Evolutionary conservation across 208 protist genomes (phyloP).

Genomic region (Tritrichomonas musculus): DNA sequence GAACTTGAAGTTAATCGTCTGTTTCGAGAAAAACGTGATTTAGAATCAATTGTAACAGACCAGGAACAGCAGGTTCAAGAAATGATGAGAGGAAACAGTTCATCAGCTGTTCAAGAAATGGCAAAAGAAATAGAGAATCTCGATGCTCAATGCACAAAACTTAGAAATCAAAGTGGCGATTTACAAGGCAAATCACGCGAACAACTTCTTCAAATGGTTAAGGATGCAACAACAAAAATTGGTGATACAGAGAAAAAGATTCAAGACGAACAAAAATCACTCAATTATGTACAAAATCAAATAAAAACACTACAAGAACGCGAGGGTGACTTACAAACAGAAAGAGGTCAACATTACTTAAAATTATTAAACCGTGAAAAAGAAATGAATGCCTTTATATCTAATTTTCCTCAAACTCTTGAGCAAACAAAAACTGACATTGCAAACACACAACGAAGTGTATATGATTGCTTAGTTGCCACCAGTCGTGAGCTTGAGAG

Average conservation of each 20-base stretch:
- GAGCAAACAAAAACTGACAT: not conserved
- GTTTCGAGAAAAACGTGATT: not conserved
- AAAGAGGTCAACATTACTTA: not conserved
- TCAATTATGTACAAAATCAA: not conserved
- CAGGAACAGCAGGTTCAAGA: not conserved
- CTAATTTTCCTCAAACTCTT: not conserved
- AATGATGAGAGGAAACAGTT: not conserved
- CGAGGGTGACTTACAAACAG: not conserved
- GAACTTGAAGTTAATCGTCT: not conserved
- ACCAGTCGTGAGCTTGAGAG: not conserved
- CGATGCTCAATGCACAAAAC: not conserved
- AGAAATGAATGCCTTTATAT: not conserved
- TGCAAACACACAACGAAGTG: not conserved
- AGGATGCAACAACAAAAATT: not conserved
- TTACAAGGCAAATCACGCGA: not conserved
- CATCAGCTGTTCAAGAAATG: not conserved
- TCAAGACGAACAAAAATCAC: not conserved
- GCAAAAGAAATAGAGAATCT: not conserved
- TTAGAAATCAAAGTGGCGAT: not conserved
- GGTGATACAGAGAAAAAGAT: not conserved
- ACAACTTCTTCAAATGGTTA: not conserved
- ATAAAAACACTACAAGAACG: not conserved
- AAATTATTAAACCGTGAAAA: not conserved
- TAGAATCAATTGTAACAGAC: slow-evolving; percentile 23
- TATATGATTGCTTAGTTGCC: not conserved